Base-by-base conservation (phyloP, 495 filamentous ascomycete genomes). In the Trichocladium antarcticum region DNA sequence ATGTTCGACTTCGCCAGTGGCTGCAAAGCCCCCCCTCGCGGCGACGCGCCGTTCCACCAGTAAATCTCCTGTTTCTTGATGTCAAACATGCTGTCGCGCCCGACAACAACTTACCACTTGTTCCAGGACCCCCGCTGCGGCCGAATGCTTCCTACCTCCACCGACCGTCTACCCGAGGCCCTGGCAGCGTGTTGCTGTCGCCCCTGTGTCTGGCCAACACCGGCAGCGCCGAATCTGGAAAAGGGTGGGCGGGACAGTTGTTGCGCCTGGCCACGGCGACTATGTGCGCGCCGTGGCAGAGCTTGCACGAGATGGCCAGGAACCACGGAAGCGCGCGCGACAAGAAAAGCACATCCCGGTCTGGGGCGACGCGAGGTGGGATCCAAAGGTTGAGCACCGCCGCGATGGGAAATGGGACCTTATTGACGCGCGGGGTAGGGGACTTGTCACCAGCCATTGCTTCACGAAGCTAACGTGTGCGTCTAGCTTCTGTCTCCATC, bases 191-290 rank as follows among this genome's bases (percentile, higher is more conserved):
- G 54, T 67, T 19, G 38, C 49, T 6, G 57, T 66, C 20, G 47
- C 51, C 42, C 45, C 59, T 19, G 50, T 37, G 32, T 24, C 45
- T n/a, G 36, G 43, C 20, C 43, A 28, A 0, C 27, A 35, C 5
- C 55, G 56, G 14, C 57, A 51, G 22, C 51, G 45, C 22, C 57
- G 52, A 38, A 63, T 67, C 35, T 65, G 64, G 64, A 67, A 67
- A 39, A 50, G 64, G 15, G 60, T 65, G 8, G 54, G 47, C 31
- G 59, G 61, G 1, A 34, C 54, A 12, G 16, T 35, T 4, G 5
- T 35, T 10, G 37, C 14, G 16, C 15, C 27, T 11, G 24, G 16
- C 12, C 35, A 47, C 15, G 24, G 40, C 15, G 7, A 17, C 0
- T 58, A 63, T 40, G 35, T 28, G 12, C 24, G 49, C 24, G 60